These are phyloP conservation scores for Pseudogymnoascus sp. DNA, from an alignment of 2,329 filamentous ascomycete genomes.

Conservation along the genomic window DNA sequence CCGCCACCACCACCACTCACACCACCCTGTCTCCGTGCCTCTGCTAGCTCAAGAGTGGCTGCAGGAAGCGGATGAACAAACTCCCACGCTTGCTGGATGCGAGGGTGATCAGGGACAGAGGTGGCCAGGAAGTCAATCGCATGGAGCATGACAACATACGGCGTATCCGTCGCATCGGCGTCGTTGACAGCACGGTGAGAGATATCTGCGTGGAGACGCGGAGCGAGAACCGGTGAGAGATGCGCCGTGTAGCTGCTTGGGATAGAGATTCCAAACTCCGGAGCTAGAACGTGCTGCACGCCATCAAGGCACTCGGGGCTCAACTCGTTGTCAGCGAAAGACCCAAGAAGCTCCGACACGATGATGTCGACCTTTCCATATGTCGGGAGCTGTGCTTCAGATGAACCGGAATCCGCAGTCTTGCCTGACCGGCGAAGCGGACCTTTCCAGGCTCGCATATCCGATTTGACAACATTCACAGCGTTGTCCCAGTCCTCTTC, in stretches of 20 bases:
- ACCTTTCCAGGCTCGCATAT: slow-evolving; percentile 95
- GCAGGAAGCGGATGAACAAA: slow-evolving; percentile 69
- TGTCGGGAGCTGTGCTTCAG: slow-evolving; percentile 38
- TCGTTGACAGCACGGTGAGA: slow-evolving; percentile 55
- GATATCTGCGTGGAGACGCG: slow-evolving; percentile 79
- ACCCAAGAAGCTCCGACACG: slow-evolving; percentile 87
- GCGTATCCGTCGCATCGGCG: slow-evolving; percentile 73
- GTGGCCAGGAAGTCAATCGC: slow-evolving; percentile 81
- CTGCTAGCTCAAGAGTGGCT: slow-evolving; percentile 47
- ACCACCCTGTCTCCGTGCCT: slow-evolving; percentile 56
- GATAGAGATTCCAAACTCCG: slow-evolving; percentile 82
- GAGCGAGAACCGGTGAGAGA: slow-evolving; percentile 83
- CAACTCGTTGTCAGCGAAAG: slow-evolving; percentile 94
- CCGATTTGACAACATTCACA: slow-evolving; percentile 86
- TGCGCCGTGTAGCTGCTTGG: slow-evolving; percentile 90
- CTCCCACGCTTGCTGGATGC: slow-evolving; percentile 74
- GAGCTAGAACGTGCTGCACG: slow-evolving; percentile 79
- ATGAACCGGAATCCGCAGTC: slow-evolving; percentile 31
- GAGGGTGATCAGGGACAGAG: slow-evolving; percentile 47
- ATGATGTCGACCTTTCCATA: slow-evolving; percentile 79
- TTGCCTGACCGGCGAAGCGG: slow-evolving; percentile 48
- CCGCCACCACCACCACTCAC: slow-evolving; percentile 62
- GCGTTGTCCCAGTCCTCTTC: slow-evolving; percentile 69
- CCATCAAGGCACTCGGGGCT: slow-evolving; percentile 95
- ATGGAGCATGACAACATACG: slow-evolving; percentile 90